Base-by-base conservation (phyloP, 768 basidiomycete genomes). In the Trametes gibbosa region DNA sequence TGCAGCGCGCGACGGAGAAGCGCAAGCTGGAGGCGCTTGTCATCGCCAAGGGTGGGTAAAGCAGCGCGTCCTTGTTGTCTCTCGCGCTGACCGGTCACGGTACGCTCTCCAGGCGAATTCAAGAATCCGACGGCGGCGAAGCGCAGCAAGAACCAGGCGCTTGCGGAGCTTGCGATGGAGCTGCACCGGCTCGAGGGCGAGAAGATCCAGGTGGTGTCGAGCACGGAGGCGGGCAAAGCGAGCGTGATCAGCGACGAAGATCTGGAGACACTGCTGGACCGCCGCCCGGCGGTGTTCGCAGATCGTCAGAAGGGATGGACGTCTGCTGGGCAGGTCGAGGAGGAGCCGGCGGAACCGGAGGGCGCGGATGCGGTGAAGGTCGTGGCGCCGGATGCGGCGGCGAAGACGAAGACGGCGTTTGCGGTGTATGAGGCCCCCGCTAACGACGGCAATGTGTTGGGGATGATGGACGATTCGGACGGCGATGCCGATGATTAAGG, bases 1-100 rank as follows among this genome's bases (percentile, higher is more conserved):
- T 98, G 81, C 83, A 92, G 67, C 81, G 85, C n/a, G 91, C 92
- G 6, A 80, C 81, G 8, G 90, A 91, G 77, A 93, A 93, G 75
- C 83, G 92, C 46, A 87, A 92, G 72, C 81, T 99, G 5, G 97
- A 98, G 75, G 92, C 92, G 1, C 78, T 98, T 37, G 95, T 99
- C 67, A 98, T 98, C 68, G 94, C 92, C 9, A 91, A 95, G 74
- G 93, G 91, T 87, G 51, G 45, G 25, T 8, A 68, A 65, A 34
- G 34, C 53, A 14, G 5, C 9, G 25, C 12, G 42, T 39, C 29
- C 46, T 50, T n/a, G 4, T 45, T 49, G 42, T 48, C 5, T 21
- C 24, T 27, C 7, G 2, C 27, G 2, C 17, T 17, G 3, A 27
- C 42, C 5, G 46, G 65, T 14, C 5, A 46, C 13, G 21, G 12